Percentiles rank a stretch among this genome's conserved stretches.
Conservation (phyloP, 192 early-diverging fungal genomes). For the Obelidium mucronatum region DNA sequence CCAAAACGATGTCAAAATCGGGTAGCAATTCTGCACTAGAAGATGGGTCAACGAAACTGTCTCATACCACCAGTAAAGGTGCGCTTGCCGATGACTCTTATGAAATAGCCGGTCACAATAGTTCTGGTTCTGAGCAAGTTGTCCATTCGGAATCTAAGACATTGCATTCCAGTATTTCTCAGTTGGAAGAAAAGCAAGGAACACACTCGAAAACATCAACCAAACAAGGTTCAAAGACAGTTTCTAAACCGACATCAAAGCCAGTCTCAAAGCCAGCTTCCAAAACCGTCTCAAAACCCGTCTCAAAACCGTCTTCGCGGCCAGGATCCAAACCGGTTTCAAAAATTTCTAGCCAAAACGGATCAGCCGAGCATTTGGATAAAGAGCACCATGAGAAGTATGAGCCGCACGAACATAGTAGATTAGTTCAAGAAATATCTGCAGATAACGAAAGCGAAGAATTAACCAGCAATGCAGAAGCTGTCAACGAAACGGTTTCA, state of each 20-base stretch:
- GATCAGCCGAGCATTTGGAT: neutral
- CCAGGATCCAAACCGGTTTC: neutral
- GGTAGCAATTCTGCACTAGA: neutral
- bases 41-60: too few relatives aligned
- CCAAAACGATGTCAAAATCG: neutral
- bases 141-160: too few relatives aligned
- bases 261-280: slow-evolving; percentile 14
- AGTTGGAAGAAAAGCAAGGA: too few relatives aligned
- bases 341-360: neutral
- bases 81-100: neutral
- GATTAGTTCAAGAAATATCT: too few relatives aligned
- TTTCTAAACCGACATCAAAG: neutral
- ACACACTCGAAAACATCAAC: too few relatives aligned
- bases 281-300: slow-evolving; percentile 11
- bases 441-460: too few relatives aligned
- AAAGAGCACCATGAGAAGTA: neutral
- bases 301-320: slow-evolving; percentile 7
- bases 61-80: too few relatives aligned
- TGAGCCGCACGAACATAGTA: too few relatives aligned
- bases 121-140: too few relatives aligned
- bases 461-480: too few relatives aligned
- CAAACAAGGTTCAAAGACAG: neutral
- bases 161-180: too few relatives aligned
- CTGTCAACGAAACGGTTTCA: too few relatives aligned
- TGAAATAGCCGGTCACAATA: neutral